Evolutionary conservation across 306 rosid genomes (phyloP), one percentile per base, ranked within the genome.

Genomic region (Fragaria iinumae): DNA sequence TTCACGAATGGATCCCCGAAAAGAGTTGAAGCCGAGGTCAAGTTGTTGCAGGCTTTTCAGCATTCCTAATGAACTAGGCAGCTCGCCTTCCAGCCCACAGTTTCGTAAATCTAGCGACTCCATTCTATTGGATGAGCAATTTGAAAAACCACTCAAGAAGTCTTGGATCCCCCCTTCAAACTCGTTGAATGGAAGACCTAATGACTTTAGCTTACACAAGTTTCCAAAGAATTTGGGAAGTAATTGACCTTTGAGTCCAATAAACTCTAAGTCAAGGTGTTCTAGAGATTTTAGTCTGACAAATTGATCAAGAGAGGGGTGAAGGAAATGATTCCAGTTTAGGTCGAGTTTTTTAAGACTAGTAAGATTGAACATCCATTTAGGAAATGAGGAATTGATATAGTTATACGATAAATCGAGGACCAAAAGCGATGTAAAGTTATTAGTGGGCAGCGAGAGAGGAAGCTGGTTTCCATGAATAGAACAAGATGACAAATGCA

Each of bases 261-360:
- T 0, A n/a, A n/a, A n/a, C n/a, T n/a, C n/a, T 56, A 73, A 73
- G 23, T 73, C 18, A 23, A 73, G 53, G 3, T 39, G 45, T 21
- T 56, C 77, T 1, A 73, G 2, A 36, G 16, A 21, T 39, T 56
- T 56, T 14, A 56, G 52, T 11, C 4, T 39, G 11, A 10, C 47
- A 80, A 76, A 45, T 65, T 70, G 48, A 45, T 5, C 6, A n/a
- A 63, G 16, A 55, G 27, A 0, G 9, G 1, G 14, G 14, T 0
- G 0, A 13, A 0, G 0, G 27, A 41, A 23, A 8, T 1, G 0
- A 56, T 73, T 73, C 3, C 0, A 0, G 0, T 1, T 0, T 38
- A 56, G 39, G 39, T 13, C 41, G 7, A 73, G 67, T 5, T 16
- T 1, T 23, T 0, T 6, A 11, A 87, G 39, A 76, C 20, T 38